phyloP scores from a whole-genome alignment of 495 filamentous ascomycete genomes.

The Friedmanniomyces simplex region DNA sequence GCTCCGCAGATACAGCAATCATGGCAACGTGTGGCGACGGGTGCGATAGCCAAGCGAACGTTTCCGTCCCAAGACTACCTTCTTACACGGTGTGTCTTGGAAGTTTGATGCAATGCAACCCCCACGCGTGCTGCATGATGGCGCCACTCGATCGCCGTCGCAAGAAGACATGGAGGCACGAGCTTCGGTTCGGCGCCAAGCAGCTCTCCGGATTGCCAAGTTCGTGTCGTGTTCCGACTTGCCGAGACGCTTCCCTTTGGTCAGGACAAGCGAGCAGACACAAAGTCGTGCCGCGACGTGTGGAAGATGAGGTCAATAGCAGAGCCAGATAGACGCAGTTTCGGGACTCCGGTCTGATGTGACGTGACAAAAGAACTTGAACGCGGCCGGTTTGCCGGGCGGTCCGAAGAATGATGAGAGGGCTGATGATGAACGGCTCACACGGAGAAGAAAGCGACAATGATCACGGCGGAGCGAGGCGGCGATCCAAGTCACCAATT shows the following conservation, averaged over 20 bases:
- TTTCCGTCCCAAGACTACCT: too few species aligned
- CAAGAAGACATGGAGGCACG: too few species aligned
- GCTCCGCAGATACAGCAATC: too few species aligned
- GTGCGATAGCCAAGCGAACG: too few species aligned
- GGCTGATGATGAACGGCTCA: neutral
- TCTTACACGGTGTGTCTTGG: too few species aligned
- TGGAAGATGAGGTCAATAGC: too few species aligned
- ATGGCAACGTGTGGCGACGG: too few species aligned
- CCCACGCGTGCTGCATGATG: too few species aligned
- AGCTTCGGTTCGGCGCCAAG: neutral
- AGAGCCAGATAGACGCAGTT: neutral
- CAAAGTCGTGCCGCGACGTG: neutral
- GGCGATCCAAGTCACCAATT: neutral
- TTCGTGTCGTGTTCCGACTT: neutral
- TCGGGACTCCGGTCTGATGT: neutral
- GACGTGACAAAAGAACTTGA: neutral
- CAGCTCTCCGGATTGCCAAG: neutral
- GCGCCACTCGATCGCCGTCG: too few species aligned
- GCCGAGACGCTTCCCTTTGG: too few species aligned
- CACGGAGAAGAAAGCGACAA: neutral
- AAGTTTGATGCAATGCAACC: too few species aligned
- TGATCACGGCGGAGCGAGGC: neutral
- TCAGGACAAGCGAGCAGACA: too few species aligned
- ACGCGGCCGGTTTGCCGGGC: neutral
- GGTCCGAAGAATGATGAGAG: neutral